phyloP scores from a whole-genome alignment of 192 early-diverging fungal genomes.

The Podila epigama region DNA sequence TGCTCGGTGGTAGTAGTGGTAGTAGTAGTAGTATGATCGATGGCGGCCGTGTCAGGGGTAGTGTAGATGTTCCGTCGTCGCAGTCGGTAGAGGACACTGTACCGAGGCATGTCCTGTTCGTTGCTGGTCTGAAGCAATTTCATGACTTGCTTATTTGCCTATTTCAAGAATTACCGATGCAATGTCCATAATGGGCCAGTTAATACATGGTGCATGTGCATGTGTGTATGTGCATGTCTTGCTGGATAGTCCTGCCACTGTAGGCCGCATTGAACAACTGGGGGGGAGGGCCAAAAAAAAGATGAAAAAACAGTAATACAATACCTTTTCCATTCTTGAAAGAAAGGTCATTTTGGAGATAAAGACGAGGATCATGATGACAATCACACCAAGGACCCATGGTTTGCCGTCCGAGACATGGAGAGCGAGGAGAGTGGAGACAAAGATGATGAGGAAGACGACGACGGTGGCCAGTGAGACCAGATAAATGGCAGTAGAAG shows the following conservation, averaged over 20 bases:
- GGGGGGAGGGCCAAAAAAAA: too few species aligned
- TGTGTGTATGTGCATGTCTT: too few species aligned
- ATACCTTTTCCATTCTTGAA: conserved; percentile 39
- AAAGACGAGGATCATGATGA: conserved; percentile 25
- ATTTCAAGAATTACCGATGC: too few species aligned
- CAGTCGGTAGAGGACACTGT: conserved; percentile 31
- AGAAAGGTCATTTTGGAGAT: conserved; percentile 45
- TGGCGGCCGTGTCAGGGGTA: neutral
- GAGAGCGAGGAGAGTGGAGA: conserved; percentile 9
- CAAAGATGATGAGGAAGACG: conserved; percentile 1
- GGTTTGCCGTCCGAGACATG: conserved; percentile 35
- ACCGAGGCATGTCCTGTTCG: conserved; percentile 37
- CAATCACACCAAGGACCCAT: conserved; percentile 38
- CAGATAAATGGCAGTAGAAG: conserved; percentile 22
- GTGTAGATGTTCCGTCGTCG: too few species aligned
- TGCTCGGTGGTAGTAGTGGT: neutral
- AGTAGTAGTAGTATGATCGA: neutral
- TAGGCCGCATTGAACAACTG: too few species aligned
- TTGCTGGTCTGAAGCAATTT: conserved; percentile 21
- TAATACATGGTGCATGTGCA: neutral
- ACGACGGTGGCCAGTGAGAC: conserved; percentile 11
- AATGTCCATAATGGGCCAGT: too few species aligned
- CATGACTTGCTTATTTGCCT: conserved; percentile 27
- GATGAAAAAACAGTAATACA: neutral
- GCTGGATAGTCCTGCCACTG: too few species aligned